A percentile compares a stretch with the other conserved stretches of the same genome.
Conservation (phyloP, 345 rosid species). For the Turnera subulata region DNA sequence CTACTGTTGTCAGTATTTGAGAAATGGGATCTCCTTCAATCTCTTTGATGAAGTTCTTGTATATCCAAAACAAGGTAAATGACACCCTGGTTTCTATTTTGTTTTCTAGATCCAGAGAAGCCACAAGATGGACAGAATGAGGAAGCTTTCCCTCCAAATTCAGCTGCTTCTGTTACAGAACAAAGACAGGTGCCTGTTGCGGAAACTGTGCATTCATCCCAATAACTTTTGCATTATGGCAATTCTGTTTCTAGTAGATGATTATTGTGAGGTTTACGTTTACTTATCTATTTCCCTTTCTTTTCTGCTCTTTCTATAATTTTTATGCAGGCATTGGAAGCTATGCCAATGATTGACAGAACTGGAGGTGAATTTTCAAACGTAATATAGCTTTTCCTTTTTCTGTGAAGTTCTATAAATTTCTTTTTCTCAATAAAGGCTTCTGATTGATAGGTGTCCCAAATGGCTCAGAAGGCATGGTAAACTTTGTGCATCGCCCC, state of each 20-base stretch:
- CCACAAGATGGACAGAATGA: constrained; percentile 18
- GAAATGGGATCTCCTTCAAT: constrained; percentile 6
- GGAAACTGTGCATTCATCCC: neutral
- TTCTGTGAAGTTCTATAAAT: neutral
- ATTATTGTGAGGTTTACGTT: too few relatives aligned
- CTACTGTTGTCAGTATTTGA: neutral
- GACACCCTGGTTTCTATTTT: too few relatives aligned
- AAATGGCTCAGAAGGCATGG: constrained; percentile 16
- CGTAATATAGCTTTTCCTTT: neutral
- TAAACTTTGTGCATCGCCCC: constrained; percentile 19
- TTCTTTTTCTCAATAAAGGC: neutral
- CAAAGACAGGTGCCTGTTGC: constrained; percentile 30
- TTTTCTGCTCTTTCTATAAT: neutral
- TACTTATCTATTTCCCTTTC: too few relatives aligned
- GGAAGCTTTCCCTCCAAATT: constrained; percentile 16
- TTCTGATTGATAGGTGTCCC: constrained; percentile 17
- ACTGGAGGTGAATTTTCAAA: constrained; percentile 14
- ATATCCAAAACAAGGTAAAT: too few relatives aligned
- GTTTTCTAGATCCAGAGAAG: constrained; percentile 20
- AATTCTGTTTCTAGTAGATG: neutral
- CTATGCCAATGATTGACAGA: neutral
- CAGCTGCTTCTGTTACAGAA: constrained; percentile 23
- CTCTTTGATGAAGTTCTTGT: neutral
- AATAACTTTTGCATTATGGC: too few relatives aligned
- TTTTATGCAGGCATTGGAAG: constrained; percentile 6